phyloP scores from a whole-genome alignment of 495 filamentous ascomycete species.

The Hypomontagnella submonticulosa region DNA sequence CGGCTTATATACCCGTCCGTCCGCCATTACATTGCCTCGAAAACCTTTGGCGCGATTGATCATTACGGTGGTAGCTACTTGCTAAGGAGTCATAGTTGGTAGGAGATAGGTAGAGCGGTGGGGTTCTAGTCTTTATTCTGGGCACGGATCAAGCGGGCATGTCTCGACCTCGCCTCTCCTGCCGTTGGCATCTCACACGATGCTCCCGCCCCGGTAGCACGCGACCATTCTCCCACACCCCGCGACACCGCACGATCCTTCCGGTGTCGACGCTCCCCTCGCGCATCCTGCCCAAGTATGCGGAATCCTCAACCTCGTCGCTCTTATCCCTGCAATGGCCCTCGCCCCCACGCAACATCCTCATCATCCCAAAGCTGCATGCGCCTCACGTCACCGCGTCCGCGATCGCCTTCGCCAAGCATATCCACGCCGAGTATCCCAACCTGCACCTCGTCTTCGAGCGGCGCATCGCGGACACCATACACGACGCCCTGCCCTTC shows the following conservation, averaged over 20 bases:
- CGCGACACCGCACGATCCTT: constrained; percentile 56
- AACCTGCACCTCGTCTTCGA: constrained; percentile 86
- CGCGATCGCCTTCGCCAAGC: constrained; percentile 81
- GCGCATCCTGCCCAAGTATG: constrained; percentile 63
- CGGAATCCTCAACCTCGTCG: constrained; percentile 58
- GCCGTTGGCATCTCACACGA: constrained; percentile 7
- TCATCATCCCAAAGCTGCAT: constrained; percentile 87
- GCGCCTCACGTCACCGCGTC: constrained; percentile 75
- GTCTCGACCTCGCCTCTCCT: constrained; percentile 15
- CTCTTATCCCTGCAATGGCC: constrained; percentile 91
- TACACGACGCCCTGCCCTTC: constrained; percentile 79
- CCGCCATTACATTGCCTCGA: no score
- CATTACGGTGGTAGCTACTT: no score
- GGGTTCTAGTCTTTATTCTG: not conserved
- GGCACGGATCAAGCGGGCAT: not conserved
- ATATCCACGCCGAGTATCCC: constrained; percentile 83
- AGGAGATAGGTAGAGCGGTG: not conserved
- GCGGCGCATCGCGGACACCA: constrained; percentile 72
- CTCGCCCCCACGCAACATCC: constrained; percentile 85
- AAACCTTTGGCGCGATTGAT: no score
- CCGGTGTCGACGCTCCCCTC: constrained; percentile 63
- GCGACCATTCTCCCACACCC: constrained; percentile 60
- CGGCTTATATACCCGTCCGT: no score
- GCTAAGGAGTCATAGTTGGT: not conserved
- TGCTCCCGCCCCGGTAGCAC: not conserved